These are phyloP conservation scores for Rhododendron kiyosumense DNA, from an alignment of 148 eudicot genomes.

Conservation along the genomic window DNA sequence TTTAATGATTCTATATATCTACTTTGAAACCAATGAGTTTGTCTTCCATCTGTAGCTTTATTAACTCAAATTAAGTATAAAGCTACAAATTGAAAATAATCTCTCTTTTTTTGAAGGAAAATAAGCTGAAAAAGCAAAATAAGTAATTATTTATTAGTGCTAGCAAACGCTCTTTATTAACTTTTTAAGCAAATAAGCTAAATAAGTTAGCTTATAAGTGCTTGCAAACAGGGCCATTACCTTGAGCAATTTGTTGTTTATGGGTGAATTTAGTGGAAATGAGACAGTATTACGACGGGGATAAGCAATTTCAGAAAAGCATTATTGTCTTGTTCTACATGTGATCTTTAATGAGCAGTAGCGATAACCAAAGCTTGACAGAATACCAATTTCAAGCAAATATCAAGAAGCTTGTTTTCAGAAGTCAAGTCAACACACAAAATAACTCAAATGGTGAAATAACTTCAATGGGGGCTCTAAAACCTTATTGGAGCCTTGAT, in stretches of 20 bases:
- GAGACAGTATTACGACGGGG: background rate
- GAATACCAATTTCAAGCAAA: background rate
- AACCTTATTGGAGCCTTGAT: background rate
- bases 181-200: background rate
- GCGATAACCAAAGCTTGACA: background rate
- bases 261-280: background rate
- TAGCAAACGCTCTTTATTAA: background rate
- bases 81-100: background rate
- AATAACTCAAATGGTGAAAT: background rate
- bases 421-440: background rate
- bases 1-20: too few species aligned
- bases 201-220: too few species aligned
- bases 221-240: background rate
- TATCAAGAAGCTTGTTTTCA: background rate
- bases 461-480: background rate
- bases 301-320: background rate
- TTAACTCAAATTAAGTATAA: background rate
- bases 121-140: background rate
- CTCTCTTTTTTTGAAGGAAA: too few species aligned
- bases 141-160: background rate
- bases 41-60: background rate
- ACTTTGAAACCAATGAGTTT: background rate
- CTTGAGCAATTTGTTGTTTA: background rate
- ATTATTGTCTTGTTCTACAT: background rate
- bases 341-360: background rate